Conservation (phyloP, 2,329 filamentous ascomycete species). For the Curvularia eragrostidis region DNA sequence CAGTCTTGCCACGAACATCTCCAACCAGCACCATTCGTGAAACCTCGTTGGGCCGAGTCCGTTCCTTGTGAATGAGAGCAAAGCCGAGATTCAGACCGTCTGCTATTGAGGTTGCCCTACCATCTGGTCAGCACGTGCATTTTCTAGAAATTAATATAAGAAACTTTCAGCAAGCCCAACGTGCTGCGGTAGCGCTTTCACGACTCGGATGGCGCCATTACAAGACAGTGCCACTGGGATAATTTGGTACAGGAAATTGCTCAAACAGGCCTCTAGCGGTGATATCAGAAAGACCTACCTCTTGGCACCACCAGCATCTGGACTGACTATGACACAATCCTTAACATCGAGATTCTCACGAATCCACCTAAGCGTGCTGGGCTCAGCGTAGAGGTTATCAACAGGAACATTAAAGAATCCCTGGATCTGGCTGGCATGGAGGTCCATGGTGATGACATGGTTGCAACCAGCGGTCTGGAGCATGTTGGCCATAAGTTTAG, state of each 20-base stretch:
- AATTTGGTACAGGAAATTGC: background rate
- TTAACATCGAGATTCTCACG: conserved; percentile 80
- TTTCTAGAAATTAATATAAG: conserved; percentile 4
- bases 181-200: conserved; percentile 2
- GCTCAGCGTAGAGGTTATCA: conserved; percentile 89
- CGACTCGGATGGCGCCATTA: conserved; percentile 1
- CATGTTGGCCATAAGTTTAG: conserved; percentile 97
- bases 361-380: conserved; percentile 90
- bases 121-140: conserved; percentile 21
- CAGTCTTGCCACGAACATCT: conserved; percentile 87
- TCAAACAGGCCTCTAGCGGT: background rate
- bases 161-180: conserved; percentile 3
- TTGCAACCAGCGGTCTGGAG: conserved; percentile 92
- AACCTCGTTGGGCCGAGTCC: conserved; percentile 87
- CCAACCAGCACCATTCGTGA: conserved; percentile 96
- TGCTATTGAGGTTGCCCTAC: conserved; percentile 85
- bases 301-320: conserved; percentile 94
- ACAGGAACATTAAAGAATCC: conserved; percentile 91
- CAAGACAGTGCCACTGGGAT: background rate
- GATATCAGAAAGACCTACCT: conserved; percentile 58
- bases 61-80: conserved; percentile 96
- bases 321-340: conserved; percentile 92
- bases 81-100: conserved; percentile 90
- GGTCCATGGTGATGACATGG: conserved; percentile 94
- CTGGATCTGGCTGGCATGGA: conserved; percentile 92